Evolutionary conservation across 345 rosid genomes (phyloP), one percentile per base, ranked within the genome.

Genomic region (Litchi chinensis): DNA sequence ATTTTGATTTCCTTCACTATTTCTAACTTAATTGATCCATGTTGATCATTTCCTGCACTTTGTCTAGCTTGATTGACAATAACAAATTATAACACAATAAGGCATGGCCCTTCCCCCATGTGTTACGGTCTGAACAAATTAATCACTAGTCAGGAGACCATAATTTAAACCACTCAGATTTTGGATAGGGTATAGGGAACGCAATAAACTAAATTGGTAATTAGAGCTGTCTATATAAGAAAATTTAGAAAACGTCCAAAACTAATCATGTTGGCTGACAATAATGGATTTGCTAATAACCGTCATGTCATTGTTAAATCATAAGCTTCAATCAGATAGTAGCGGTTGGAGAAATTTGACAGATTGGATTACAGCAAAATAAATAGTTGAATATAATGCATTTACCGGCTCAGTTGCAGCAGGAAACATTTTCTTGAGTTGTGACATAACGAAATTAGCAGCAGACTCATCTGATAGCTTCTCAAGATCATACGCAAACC

Each of bases 401-500:
- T 60, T 85, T 88, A 92, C 98, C 73, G 98, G 97, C 44, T 89
- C 90, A 68, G 93, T 87, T 50, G 98, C 98, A 50, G 85, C 63
- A 0, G 97, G 98, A 75, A 94, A 91, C 97, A 94, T 92, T 81
- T 90, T 94, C 94, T 91, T 92, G 56, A 92, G 93, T 73, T 91
- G 98, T 10, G 79, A 60, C 95, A 91, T 89, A 43, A 85, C 97
- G 73, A 87, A 91, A 57, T 85, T 82, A 19, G 88, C 89, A 7
- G 93, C 92, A 74, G 90, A 82, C 12, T 88, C 91, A 54, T 92
- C 89, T 6, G 97, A 83, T 19, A 89, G 88, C 85, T 90, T 82
- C 85, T 94, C 98, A 0, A 94, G 87, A 83, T 92, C 93, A 60
- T 80, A 44, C 3, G 97, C 97, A 75, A 90, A 87, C 76, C 91